Conservation (phyloP, 495 filamentous ascomycete species). For the Antarctomyces pellizariae region DNA sequence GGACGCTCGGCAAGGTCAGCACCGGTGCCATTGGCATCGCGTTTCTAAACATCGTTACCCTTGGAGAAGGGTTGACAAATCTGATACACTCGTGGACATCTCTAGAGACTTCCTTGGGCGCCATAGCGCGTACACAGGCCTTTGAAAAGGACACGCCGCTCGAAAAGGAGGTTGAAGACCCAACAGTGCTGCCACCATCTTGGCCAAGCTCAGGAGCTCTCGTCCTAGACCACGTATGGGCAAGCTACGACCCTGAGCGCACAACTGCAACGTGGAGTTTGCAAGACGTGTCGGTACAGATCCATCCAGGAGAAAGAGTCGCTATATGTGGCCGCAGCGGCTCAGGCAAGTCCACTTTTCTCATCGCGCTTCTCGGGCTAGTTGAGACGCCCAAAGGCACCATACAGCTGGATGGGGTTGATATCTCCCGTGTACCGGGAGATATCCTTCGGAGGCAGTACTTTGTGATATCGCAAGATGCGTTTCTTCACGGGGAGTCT, state of each 20-base stretch:
- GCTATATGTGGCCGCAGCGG: slow-evolving; percentile 16
- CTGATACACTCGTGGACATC: slow-evolving; percentile 19
- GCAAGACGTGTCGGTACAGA: slow-evolving; percentile 11
- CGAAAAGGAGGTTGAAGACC: slow-evolving; percentile 10
- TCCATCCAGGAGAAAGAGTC: slow-evolving; percentile 14
- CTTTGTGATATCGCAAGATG: slow-evolving; percentile 20
- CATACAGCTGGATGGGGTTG: slow-evolving; percentile 15
- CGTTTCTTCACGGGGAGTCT: slow-evolving; percentile 14
- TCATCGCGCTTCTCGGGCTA: slow-evolving; percentile 15
- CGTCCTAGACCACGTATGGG: slow-evolving; percentile 15
- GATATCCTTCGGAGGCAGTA: slow-evolving; percentile 9
- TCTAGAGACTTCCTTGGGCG: slow-evolving; percentile 26
- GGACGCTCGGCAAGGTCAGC: slow-evolving; percentile 3
- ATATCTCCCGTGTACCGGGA: slow-evolving; percentile 11
- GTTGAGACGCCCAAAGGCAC: slow-evolving; percentile 12
- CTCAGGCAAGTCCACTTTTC: slow-evolving; percentile 18
- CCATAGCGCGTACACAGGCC: slow-evolving; percentile 18
- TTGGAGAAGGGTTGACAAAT: slow-evolving; percentile 15
- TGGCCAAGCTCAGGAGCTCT: slow-evolving; percentile 17
- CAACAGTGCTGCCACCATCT: slow-evolving; percentile 4
- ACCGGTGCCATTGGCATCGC: slow-evolving; percentile 17
- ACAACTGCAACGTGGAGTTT: slow-evolving; percentile 6
- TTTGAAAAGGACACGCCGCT: slow-evolving; percentile 16
- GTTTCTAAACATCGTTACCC: slow-evolving; percentile 15
- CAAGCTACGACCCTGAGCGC: slow-evolving; percentile 12